Evolutionary conservation across 2,329 filamentous ascomycete species (phyloP).

Genomic region (Raffaelea arxii): DNA sequence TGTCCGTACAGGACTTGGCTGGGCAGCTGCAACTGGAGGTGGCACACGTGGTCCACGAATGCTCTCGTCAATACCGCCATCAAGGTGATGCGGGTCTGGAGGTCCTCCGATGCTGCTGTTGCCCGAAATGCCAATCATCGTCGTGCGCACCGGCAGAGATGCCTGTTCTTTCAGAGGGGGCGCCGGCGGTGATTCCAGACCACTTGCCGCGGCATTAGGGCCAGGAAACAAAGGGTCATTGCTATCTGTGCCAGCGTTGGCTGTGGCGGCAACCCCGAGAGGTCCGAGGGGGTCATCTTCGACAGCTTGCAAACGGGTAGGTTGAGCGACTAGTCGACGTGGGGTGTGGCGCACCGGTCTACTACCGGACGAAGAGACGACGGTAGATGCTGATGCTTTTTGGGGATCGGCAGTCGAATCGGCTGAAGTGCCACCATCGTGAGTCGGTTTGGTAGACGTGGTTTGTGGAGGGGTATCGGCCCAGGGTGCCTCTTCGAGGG

Average conservation of each 20-base stretch:
- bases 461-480: constrained; percentile 31
- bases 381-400: constrained; percentile 14
- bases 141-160: constrained; percentile 46
- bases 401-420: constrained; percentile 20
- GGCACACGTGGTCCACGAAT: constrained; percentile 54
- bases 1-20: constrained; percentile 39
- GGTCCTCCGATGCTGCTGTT: constrained; percentile 25
- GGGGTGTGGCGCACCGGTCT: constrained; percentile 37
- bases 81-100: constrained; percentile 54
- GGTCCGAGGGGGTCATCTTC: constrained; percentile 69
- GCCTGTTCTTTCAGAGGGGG: constrained; percentile 60
- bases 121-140: constrained; percentile 38
- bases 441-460: constrained; percentile 8
- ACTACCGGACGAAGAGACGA: constrained; percentile 16
- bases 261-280: constrained; percentile 47
- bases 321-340: constrained; percentile 61
- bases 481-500: constrained; percentile 43
- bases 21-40: constrained; percentile 51
- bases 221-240: neutral
- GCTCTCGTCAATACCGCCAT: constrained; percentile 56
- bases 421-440: constrained; percentile 14
- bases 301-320: constrained; percentile 68
- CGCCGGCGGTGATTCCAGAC: constrained; percentile 45
- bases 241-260: constrained; percentile 14
- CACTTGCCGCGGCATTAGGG: neutral